These are phyloP conservation scores for Ophiostoma pallidulum DNA, from an alignment of 2,329 filamentous ascomycete species.

Conservation along the genomic window DNA sequence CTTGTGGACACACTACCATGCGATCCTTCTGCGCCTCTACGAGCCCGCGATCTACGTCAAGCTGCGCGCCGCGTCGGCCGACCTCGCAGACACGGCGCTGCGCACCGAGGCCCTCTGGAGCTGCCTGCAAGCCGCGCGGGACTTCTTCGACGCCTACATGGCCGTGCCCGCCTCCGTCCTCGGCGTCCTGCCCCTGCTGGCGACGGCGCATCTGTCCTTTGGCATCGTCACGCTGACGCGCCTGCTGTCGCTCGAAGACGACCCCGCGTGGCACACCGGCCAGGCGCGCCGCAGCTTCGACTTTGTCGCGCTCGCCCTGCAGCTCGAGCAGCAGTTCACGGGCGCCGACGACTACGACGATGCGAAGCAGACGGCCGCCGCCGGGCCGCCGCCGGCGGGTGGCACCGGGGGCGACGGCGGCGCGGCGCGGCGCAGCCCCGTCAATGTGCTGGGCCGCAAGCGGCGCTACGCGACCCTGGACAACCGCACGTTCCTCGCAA, in stretches of 20 bases:
- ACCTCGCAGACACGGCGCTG: constrained; percentile 18
- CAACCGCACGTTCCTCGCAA: constrained; percentile 21
- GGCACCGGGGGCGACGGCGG: background rate
- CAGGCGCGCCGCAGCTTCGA: constrained; percentile 27
- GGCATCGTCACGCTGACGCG: constrained; percentile 27
- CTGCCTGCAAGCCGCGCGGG: constrained; percentile 24
- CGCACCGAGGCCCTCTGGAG: constrained; percentile 29
- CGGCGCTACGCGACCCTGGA: constrained; percentile 21
- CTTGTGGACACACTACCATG: constrained; percentile 27
- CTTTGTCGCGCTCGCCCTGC: constrained; percentile 21
- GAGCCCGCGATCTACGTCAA: constrained; percentile 28
- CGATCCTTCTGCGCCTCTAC: constrained; percentile 27
- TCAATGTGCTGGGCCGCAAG: constrained; percentile 11
- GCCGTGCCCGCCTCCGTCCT: constrained; percentile 21
- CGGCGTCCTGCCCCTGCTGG: constrained; percentile 23
- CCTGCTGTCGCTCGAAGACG: constrained; percentile 27
- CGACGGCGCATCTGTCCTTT: constrained; percentile 26
- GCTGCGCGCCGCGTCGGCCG: constrained; percentile 1
- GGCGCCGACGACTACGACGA: constrained; percentile 19
- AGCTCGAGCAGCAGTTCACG: constrained; percentile 23
- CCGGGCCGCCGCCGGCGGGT: background rate
- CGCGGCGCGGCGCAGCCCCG: background rate
- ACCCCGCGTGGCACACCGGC: constrained; percentile 28
- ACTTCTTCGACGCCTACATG: constrained; percentile 22
- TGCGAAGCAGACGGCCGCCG: no score